Evolutionary conservation across 2,329 filamentous ascomycete genomes (phyloP).

Genomic region (Chaetothyriales sp.): DNA sequence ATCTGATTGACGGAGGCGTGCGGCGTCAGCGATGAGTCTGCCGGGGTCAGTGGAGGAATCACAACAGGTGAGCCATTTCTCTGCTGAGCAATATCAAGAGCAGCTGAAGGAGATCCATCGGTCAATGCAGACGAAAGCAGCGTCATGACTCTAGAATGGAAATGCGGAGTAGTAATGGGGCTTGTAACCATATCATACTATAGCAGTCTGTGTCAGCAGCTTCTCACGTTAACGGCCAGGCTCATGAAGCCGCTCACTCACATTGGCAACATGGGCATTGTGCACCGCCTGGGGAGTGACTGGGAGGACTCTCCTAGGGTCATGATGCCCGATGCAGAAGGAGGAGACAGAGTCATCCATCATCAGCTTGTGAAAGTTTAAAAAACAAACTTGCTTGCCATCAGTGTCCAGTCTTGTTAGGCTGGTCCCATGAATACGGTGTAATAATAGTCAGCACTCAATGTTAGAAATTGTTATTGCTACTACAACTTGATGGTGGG

Average conservation of each 20-base stretch:
- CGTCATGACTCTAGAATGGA: conserved; percentile 42
- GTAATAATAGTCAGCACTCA: background rate
- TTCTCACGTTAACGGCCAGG: background rate
- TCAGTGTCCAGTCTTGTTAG: background rate
- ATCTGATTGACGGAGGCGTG: conserved; percentile 68
- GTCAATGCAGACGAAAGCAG: conserved; percentile 38
- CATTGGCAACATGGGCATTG: conserved; percentile 42
- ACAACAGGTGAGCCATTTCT: conserved; percentile 26
- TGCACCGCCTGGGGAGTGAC: conserved; percentile 37
- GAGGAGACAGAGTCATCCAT: conserved; percentile 27
- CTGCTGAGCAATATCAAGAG: conserved; percentile 26
- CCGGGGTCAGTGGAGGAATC: conserved; percentile 27
- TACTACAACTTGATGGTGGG: no score
- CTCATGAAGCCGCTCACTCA: conserved; percentile 21
- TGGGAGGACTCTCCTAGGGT: conserved; percentile 35
- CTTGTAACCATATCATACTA: conserved; percentile 52
- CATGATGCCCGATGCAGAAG: conserved; percentile 49
- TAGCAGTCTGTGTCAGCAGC: conserved; percentile 8
- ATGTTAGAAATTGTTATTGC: background rate
- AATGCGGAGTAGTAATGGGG: conserved; percentile 45
- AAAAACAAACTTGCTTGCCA: background rate
- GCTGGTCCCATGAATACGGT: background rate
- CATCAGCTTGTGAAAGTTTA: background rate
- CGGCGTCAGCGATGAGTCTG: conserved; percentile 52
- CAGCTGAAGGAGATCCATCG: conserved; percentile 23